These are phyloP conservation scores for Teratosphaeria zuluensis DNA, from an alignment of 2,329 filamentous ascomycete species.

Conservation along the genomic window DNA sequence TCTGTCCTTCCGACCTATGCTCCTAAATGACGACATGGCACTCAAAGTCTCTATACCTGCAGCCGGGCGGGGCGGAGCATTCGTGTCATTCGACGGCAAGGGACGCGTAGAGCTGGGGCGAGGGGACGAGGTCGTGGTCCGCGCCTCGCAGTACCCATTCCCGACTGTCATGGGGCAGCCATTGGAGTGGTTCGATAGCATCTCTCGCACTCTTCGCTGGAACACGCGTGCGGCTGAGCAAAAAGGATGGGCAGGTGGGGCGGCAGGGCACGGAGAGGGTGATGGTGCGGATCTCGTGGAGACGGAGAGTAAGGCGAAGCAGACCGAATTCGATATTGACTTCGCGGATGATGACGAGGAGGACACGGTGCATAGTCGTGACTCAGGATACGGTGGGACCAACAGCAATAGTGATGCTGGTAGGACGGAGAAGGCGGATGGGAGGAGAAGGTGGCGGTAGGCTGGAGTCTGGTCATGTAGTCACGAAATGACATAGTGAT, in stretches of 20 bases:
- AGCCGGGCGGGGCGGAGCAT: conserved; percentile 81
- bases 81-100: conserved; percentile 96
- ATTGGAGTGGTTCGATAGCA: conserved; percentile 94
- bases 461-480: not conserved
- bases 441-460: not conserved
- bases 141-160: conserved; percentile 92
- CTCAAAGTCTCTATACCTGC: conserved; percentile 79
- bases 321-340: conserved; percentile 85
- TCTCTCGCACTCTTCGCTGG: conserved; percentile 86
- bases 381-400: conserved; percentile 11
- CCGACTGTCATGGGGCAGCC: conserved; percentile 85
- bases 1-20: conserved; percentile 93
- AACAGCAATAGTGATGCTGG: not conserved
- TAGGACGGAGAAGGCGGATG: not conserved
- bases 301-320: conserved; percentile 35
- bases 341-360: conserved; percentile 53
- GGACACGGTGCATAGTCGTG: conserved; percentile 1
- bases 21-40: conserved; percentile 87
- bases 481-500: not conserved
- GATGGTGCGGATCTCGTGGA: conserved; percentile 19
- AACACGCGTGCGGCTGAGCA: conserved; percentile 87
- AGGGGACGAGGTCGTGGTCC: conserved; percentile 92
- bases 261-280: conserved; percentile 36
- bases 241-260: conserved; percentile 66
- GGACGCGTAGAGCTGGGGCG: conserved; percentile 85